These are phyloP conservation scores for Microbotryum scabiosae DNA, from an alignment of 1,284 basidiomycete species.

Conservation along the genomic window DNA sequence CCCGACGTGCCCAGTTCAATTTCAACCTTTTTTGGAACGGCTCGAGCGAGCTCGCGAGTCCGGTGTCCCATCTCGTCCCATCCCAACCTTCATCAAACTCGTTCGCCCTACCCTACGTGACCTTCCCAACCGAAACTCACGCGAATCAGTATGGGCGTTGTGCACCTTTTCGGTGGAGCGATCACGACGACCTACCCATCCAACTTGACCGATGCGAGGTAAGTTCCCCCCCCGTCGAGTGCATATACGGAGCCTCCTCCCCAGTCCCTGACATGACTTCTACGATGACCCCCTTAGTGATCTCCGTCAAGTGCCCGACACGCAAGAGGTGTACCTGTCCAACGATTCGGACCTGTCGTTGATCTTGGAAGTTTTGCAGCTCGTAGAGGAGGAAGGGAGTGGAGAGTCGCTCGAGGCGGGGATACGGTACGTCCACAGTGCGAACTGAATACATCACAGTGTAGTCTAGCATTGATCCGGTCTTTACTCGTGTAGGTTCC, in stretches of 20 bases:
- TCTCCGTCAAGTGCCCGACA: conserved; percentile 90
- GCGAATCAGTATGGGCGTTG: background rate
- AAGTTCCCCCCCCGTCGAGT: conserved; percentile 37
- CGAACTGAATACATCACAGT: conserved; percentile 47
- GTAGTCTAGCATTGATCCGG: background rate
- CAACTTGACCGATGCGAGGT: conserved; percentile 77
- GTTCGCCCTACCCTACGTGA: background rate
- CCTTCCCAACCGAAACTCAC: background rate
- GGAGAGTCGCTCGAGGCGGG: conserved; percentile 44
- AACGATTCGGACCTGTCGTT: conserved; percentile 62
- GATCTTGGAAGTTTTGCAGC: conserved; percentile 75
- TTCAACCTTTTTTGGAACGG: background rate
- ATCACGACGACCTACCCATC: conserved; percentile 57
- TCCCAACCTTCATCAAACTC: background rate
- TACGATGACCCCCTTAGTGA: conserved; percentile 48
- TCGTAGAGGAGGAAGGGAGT: conserved; percentile 53
- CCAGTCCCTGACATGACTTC: background rate
- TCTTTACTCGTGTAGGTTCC: conserved; percentile 53
- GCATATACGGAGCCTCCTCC: background rate
- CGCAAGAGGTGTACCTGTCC: conserved; percentile 85
- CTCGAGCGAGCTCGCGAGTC: background rate
- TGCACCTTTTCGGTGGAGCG: conserved; percentile 56
- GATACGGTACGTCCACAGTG: conserved; percentile 30
- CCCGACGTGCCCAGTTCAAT: background rate
- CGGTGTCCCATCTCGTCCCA: no score